phyloP scores from a whole-genome alignment of 2,329 filamentous ascomycete genomes.

The Elsinoe arachidis region DNA sequence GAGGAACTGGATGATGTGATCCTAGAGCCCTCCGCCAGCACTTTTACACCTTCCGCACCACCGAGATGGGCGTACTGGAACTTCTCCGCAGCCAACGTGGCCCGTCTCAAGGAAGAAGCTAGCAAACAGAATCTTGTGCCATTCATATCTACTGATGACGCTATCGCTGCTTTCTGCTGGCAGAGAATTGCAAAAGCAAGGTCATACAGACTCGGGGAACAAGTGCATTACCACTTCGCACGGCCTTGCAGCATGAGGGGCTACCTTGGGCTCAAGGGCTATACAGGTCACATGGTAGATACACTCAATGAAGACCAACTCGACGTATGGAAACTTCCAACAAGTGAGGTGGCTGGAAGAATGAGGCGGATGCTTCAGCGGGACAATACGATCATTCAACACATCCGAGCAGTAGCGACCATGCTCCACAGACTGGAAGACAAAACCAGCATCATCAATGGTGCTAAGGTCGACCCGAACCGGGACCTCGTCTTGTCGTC shows the following conservation, averaged over 20 bases:
- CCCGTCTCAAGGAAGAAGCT: neutral
- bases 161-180: slow-evolving; percentile 14
- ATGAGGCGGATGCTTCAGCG: neutral
- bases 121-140: neutral
- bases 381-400: neutral
- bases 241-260: slow-evolving; percentile 2
- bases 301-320: neutral
- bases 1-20: neutral
- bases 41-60: neutral
- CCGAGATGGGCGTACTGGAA: slow-evolving; percentile 9
- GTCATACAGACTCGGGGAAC: neutral
- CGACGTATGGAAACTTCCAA: neutral
- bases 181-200: slow-evolving; percentile 12
- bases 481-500: slow-evolving; percentile 6
- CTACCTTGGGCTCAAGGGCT: neutral
- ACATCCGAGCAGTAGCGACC: neutral
- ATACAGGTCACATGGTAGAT: slow-evolving; percentile 3
- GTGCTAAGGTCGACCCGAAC: neutral
- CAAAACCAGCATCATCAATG: slow-evolving; percentile 1
- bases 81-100: slow-evolving; percentile 1
- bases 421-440: neutral
- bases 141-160: slow-evolving; percentile 16
- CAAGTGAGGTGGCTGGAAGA: neutral
- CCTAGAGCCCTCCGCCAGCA: neutral
- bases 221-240: neutral